Base-by-base conservation (phyloP, 306 rosid genomes). In the Spatholobus suberectus region DNA sequence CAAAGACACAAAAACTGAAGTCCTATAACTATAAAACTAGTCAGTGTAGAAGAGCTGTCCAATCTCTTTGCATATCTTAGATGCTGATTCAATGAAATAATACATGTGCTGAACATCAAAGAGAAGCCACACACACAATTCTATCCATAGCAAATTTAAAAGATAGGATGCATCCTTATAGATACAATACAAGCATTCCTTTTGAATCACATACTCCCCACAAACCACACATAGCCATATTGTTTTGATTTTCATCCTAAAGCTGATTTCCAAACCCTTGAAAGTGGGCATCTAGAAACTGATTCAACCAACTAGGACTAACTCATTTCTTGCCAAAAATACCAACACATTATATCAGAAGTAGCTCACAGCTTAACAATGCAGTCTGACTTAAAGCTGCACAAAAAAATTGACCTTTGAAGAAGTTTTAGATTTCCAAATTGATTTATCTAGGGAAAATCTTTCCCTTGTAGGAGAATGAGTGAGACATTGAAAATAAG, bases 211-310 rank as follows among this genome's bases (percentile, higher is more conserved):
- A 46, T 71, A 8, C 55, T 44, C 74, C 11, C 11, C 13, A 43
- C 10, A 23, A 41, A 23, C 37, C n/a, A 26, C 4, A 4, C 15
- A 5, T 9, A 6, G n/a, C 27, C 62, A 72, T 18, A 15, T 24
- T 49, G 27, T 72, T 27, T 47, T 47, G 61, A 7, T 72, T 27
- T 27, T 52, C 62, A 65, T 32, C 21, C 17, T 29, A 32, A 44
- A 43, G 24, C 57, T 44, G 46, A 26, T 71, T 71, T 44, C 41
- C 57, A 17, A 72, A 71, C 18, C 76, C 76, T 46, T 69, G 11
- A 69, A 69, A 40, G 74, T 14, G 35, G 11, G 14, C 34, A 40
- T 27, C 9, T 14, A 70, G 76, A 70, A 70, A 70, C 40, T 46
- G 41, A 70, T 70, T 12, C 21, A 43, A 14, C 15, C 5, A 12